Conservation (phyloP, 2,329 filamentous ascomycete species). For the Aspergillus niger region DNA sequence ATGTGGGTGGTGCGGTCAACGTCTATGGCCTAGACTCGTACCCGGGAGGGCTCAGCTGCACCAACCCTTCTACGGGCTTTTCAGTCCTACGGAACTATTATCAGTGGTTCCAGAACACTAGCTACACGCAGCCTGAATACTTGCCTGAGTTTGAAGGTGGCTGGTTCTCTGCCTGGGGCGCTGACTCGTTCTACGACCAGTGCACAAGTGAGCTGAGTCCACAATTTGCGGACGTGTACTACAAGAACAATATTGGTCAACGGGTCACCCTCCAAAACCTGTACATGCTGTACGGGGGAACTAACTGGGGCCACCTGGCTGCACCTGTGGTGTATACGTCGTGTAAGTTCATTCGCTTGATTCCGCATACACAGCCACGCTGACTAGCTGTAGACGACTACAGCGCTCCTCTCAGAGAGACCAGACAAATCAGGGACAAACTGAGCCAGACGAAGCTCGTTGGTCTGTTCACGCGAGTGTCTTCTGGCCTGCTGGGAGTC, state of each 20-base stretch:
- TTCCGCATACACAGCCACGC: background rate
- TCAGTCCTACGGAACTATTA: conserved; percentile 56
- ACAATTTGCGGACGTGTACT: conserved; percentile 58
- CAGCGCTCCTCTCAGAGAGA: conserved; percentile 56
- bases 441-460: conserved; percentile 59
- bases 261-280: conserved; percentile 52
- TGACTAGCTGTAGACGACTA: conserved; percentile 38
- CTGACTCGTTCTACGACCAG: conserved; percentile 52
- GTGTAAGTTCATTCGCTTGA: conserved; percentile 14
- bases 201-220: conserved; percentile 50
- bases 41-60: conserved; percentile 50
- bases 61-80: conserved; percentile 53
- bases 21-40: conserved; percentile 39
- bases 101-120: conserved; percentile 60
- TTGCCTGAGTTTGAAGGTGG: conserved; percentile 58
- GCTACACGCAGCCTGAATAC: conserved; percentile 56
- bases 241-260: conserved; percentile 59
- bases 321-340: conserved; percentile 53
- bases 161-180: conserved; percentile 57
- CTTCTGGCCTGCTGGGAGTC: conserved; percentile 53
- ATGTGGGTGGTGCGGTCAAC: conserved; percentile 59
- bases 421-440: conserved; percentile 55
- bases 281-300: conserved; percentile 59
- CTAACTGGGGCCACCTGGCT: conserved; percentile 57
- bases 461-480: conserved; percentile 57